phyloP scores from a whole-genome alignment of 2,329 filamentous ascomycete genomes.

The Aspergillus proliferans region DNA sequence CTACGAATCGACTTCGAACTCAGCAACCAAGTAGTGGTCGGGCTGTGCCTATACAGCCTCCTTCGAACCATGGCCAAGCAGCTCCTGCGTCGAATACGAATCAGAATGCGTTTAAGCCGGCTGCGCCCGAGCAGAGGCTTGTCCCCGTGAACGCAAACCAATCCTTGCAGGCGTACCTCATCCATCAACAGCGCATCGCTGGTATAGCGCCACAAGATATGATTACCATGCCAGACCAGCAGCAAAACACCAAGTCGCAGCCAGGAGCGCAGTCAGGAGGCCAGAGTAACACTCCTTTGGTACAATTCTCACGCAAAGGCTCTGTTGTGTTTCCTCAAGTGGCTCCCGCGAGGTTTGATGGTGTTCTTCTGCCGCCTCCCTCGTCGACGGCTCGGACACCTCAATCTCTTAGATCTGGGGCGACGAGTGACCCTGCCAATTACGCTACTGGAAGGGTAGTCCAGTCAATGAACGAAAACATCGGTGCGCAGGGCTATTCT shows the following conservation, averaged over 20 bases:
- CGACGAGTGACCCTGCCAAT: background rate
- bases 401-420: background rate
- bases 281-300: constrained; percentile 6
- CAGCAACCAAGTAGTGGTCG: background rate
- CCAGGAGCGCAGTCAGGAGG: background rate
- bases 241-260: background rate
- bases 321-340: constrained; percentile 11
- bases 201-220: constrained; percentile 20
- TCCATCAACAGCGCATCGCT: constrained; percentile 23
- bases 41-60: background rate
- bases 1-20: background rate
- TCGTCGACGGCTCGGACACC: background rate
- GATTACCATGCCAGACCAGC: constrained; percentile 10
- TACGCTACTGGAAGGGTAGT: background rate
- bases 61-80: background rate
- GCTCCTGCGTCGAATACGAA: background rate
- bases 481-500: background rate
- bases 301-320: constrained; percentile 16
- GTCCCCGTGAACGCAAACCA: constrained; percentile 1
- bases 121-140: background rate
- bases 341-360: constrained; percentile 16
- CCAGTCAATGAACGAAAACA: background rate
- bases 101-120: background rate
- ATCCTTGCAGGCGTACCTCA: constrained; percentile 19
- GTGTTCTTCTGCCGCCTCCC: constrained; percentile 8